Evolutionary conservation across 2,329 filamentous ascomycete genomes (phyloP).

Genomic region (Pseudogymnoascus sp.): DNA sequence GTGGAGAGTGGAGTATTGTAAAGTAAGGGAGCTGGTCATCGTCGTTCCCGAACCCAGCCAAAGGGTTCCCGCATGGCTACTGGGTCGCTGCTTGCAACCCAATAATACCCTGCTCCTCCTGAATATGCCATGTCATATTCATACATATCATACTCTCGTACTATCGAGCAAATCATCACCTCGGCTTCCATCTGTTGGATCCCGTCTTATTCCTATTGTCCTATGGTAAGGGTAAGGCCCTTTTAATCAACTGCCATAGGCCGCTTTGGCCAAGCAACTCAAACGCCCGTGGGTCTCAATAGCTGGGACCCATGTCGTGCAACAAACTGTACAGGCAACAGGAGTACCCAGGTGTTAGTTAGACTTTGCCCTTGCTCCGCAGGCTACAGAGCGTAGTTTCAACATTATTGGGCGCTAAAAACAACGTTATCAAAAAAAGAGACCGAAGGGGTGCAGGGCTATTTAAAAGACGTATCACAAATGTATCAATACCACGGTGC

Average conservation of each 20-base stretch:
- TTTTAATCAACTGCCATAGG: neutral
- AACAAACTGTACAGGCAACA: neutral
- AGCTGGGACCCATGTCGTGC: neutral
- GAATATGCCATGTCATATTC: neutral
- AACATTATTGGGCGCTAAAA: constrained; percentile 6
- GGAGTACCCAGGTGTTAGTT: neutral
- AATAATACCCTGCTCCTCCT: neutral
- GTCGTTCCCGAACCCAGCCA: constrained; percentile 1
- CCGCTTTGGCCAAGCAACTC: neutral
- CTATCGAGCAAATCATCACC: constrained; percentile 1
- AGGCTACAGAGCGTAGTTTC: constrained; percentile 1
- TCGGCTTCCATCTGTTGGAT: neutral
- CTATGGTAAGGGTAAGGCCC: neutral
- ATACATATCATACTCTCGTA: constrained; percentile 4
- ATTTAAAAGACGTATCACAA: constrained; percentile 7
- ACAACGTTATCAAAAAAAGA: constrained; percentile 4
- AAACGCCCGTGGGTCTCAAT: neutral
- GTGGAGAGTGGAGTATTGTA: neutral
- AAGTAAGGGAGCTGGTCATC: constrained; percentile 1
- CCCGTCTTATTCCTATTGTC: neutral
- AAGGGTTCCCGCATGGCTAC: constrained; percentile 2
- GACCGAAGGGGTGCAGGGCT: neutral
- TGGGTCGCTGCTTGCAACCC: neutral
- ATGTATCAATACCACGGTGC: constrained; percentile 2
- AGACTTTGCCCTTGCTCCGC: neutral